Conservation (phyloP, 441 rosid species). For the Erodium chrysanthum region DNA sequence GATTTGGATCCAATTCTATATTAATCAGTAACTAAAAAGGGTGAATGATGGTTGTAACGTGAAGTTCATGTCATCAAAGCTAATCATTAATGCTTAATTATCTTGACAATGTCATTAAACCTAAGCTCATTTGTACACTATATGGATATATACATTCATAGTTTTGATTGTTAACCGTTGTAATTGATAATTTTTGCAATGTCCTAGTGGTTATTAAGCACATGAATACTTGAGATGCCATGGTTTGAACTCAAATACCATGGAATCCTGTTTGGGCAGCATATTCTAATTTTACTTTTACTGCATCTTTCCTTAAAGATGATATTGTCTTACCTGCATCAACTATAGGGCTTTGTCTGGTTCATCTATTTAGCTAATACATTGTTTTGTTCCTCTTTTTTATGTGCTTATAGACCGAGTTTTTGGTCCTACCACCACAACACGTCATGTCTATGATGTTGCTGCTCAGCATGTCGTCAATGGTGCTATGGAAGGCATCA, state of each 20-base stretch:
- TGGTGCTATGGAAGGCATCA: conserved; percentile 97
- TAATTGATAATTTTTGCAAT: too few species aligned
- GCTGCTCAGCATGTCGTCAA: conserved; percentile 91
- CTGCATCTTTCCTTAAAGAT: not conserved
- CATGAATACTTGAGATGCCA: not conserved
- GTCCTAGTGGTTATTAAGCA: not conserved
- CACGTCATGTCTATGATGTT: conserved; percentile 94
- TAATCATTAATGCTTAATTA: not conserved
- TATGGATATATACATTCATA: not conserved
- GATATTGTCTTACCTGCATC: not conserved
- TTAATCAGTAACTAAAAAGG: not conserved
- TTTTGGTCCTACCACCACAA: conserved; percentile 97
- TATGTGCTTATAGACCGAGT: conserved; percentile 60
- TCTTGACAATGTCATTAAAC: not conserved
- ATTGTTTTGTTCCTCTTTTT: conserved; percentile 18
- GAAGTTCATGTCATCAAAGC: not conserved
- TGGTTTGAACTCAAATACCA: not conserved
- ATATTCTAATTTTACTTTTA: not conserved
- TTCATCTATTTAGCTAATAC: not conserved
- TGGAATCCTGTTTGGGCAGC: not conserved
- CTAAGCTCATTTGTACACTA: not conserved
- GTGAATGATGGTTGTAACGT: not conserved
- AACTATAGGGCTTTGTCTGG: not conserved
- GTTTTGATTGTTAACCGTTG: not conserved
- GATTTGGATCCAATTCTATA: not conserved